phyloP scores from a whole-genome alignment of 202 grass and related monocot genomes.

The Miscanthus sacchariflorus region DNA sequence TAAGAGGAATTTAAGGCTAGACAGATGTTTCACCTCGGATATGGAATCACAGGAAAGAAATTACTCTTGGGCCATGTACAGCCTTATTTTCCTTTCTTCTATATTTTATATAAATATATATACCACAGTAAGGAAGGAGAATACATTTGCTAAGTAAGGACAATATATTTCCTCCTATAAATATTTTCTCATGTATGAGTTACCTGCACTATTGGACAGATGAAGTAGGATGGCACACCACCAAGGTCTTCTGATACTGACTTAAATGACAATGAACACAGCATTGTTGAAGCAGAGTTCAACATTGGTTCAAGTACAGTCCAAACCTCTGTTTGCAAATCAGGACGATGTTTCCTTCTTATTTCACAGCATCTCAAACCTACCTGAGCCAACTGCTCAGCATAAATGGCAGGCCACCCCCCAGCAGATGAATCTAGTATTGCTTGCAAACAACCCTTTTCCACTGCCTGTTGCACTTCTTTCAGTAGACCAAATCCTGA shows the following conservation, averaged over 20 bases:
- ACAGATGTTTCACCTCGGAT: neutral
- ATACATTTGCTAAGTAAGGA: neutral
- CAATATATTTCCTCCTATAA: neutral
- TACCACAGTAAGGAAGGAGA: neutral
- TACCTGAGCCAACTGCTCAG: slow-evolving; percentile 64
- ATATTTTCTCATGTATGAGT: neutral
- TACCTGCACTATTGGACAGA: slow-evolving; percentile 67
- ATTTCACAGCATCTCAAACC: slow-evolving; percentile 73
- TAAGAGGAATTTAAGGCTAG: neutral
- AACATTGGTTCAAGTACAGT: slow-evolving; percentile 71
- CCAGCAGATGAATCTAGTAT: slow-evolving; percentile 73
- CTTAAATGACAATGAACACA: slow-evolving; percentile 62
- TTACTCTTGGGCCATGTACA: neutral
- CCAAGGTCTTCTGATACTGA: slow-evolving; percentile 54
- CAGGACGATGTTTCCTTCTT: slow-evolving; percentile 65
- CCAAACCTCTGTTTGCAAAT: slow-evolving; percentile 70
- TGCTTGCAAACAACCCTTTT: slow-evolving; percentile 61
- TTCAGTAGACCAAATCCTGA: slow-evolving; percentile 62
- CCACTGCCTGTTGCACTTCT: slow-evolving; percentile 57
- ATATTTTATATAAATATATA: neutral
- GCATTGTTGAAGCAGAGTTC: slow-evolving; percentile 37
- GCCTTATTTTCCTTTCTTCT: neutral
- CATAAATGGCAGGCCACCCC: slow-evolving; percentile 62
- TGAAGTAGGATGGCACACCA: slow-evolving; percentile 58
- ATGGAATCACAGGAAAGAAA: neutral